Base-by-base conservation (phyloP, 768 basidiomycete species). In the Boletellus sp. region DNA sequence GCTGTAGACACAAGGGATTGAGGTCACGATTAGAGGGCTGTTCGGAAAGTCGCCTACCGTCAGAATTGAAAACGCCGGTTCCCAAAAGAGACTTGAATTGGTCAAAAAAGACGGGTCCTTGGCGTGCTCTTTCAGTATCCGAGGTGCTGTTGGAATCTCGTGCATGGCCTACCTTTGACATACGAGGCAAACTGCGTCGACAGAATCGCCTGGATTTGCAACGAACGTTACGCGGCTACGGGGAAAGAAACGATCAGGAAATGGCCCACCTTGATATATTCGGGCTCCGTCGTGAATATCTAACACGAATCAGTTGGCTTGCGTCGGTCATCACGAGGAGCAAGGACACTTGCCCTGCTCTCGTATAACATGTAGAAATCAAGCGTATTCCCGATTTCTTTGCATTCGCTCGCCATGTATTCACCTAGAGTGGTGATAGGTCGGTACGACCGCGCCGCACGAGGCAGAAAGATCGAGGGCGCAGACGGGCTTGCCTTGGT, bases 171-270 rank as follows among this genome's bases (percentile, higher is more conserved):
- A 50, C 73, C 75, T 63, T 77, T 78, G 16, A 60, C 70, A 54
- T 66, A 78, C 3, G 64, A 70, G 20, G 59, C 52, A 45, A 78
- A 78, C n/a, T 76, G 68, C 13, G 76, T 74, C 0, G 76, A 71
- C 0, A 79, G 64, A 17, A 79, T 63, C 10, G 66, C 67, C 72
- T 81, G 34, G 16, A 31, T 42, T 17, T 41, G 36, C 36, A 7
- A 37, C 31, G n/a, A 32, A 16, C 0, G 3, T 47, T 24, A 36
- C 12, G 12, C 20, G 16, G 3, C 23, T n/a, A 7, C 2, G 28
- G 15, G n/a, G 19, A 13, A 17, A 8, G 17, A 41, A 32, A 44
- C 9, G 2, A 35, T 5, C 41, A 1, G 17, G 15, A 38, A 1
- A 6, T 6, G 4, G 19, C 58, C 6, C 24, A 68, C 75, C 64